phyloP scores from a whole-genome alignment of 495 filamentous ascomycete species.

The Ramalina peruviana region DNA sequence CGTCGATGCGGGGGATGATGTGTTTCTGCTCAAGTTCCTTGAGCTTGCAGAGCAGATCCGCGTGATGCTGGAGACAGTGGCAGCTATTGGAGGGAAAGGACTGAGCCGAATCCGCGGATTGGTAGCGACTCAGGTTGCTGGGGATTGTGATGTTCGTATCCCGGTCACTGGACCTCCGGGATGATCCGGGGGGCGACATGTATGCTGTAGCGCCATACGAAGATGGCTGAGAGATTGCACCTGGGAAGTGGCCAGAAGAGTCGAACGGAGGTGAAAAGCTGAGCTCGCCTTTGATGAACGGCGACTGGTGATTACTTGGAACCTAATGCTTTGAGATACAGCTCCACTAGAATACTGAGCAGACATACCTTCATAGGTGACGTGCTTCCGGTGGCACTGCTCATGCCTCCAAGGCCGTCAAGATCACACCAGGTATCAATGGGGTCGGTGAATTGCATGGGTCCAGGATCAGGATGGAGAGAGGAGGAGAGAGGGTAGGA shows the following conservation, averaged over 20 bases:
- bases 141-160: constrained; percentile 1
- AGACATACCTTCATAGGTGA: not conserved
- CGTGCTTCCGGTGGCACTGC: not conserved
- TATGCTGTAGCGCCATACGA: constrained; percentile 1
- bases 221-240: constrained; percentile 1
- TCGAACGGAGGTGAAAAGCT: constrained; percentile 1
- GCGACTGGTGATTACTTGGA: not conserved
- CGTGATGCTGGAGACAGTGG: constrained; percentile 4
- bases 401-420: constrained; percentile 5
- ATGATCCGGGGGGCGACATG: constrained; percentile 1
- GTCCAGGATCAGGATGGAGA: not conserved
- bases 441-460: not conserved
- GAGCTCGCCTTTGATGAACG: constrained; percentile 2
- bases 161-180: constrained; percentile 1
- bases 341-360: not conserved
- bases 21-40: constrained; percentile 8
- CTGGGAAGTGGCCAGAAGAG: not conserved
- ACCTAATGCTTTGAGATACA: not conserved
- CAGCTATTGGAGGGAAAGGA: constrained; percentile 1
- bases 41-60: constrained; percentile 5
- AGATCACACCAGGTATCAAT: constrained; percentile 8
- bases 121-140: constrained; percentile 1
- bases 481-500: constrained; percentile 1
- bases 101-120: not conserved
- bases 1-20: constrained; percentile 4